These are phyloP conservation scores for Pulveroboletus sp. DNA, from an alignment of 768 basidiomycete species.

Conservation along the genomic window DNA sequence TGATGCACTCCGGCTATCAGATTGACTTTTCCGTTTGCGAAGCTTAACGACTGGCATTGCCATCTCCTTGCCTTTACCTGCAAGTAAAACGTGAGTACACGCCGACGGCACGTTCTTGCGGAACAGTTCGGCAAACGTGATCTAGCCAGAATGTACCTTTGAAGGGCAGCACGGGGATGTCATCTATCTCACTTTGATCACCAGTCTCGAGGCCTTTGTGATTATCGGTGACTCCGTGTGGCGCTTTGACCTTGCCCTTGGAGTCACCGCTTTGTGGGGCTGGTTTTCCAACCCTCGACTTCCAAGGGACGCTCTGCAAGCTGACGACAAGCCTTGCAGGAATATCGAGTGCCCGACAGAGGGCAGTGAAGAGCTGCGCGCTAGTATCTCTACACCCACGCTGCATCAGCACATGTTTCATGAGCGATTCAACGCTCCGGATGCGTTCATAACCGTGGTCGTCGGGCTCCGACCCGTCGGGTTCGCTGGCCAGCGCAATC, in stretches of 20 bases:
- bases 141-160: conserved; percentile 29
- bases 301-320: conserved; percentile 90
- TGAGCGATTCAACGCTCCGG: conserved; percentile 76
- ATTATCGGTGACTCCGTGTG: conserved; percentile 17
- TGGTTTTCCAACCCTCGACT: conserved; percentile 55
- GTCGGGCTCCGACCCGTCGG: conserved; percentile 13
- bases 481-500: conserved; percentile 24
- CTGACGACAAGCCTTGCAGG: conserved; percentile 86
- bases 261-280: conserved; percentile 36
- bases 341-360: conserved; percentile 81
- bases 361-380: conserved; percentile 86
- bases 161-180: conserved; percentile 28
- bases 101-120: background rate
- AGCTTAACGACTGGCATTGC: conserved; percentile 52
- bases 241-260: conserved; percentile 35
- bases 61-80: conserved; percentile 57
- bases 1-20: conserved; percentile 38
- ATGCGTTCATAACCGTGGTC: conserved; percentile 59
- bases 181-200: conserved; percentile 38
- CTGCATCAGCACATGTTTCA: conserved; percentile 86
- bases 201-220: conserved; percentile 26
- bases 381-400: conserved; percentile 80
- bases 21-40: conserved; percentile 51
- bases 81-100: conserved; percentile 13
- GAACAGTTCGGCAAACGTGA: conserved; percentile 1